Conservation (phyloP, 768 basidiomycete genomes). For the Lactarius pseudohatsudake region DNA sequence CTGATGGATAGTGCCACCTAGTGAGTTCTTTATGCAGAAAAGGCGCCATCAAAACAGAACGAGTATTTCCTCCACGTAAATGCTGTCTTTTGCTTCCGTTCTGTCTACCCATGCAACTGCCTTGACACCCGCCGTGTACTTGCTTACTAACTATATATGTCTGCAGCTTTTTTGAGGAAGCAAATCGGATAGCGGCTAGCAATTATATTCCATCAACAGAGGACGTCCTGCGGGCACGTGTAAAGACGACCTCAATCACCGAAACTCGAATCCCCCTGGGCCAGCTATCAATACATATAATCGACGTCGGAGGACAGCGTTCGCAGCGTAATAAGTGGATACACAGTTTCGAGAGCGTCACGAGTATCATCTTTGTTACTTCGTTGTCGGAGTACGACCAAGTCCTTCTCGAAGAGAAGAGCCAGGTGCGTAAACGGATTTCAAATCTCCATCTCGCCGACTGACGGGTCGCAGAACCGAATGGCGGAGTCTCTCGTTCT, state of each 20-base stretch:
- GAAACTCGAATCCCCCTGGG: slow-evolving; percentile 84
- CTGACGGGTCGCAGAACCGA: slow-evolving; percentile 51
- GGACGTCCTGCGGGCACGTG: slow-evolving; percentile 82
- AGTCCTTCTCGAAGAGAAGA: slow-evolving; percentile 66
- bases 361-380: slow-evolving; percentile 74
- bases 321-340: slow-evolving; percentile 63
- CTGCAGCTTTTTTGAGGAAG: slow-evolving; percentile 79
- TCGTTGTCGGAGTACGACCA: slow-evolving; percentile 77
- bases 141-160: not conserved
- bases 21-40: too few relatives aligned
- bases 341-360: slow-evolving; percentile 70
- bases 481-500: slow-evolving; percentile 73
- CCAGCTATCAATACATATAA: slow-evolving; percentile 60
- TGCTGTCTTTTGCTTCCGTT: not conserved
- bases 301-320: slow-evolving; percentile 70
- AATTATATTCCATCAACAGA: slow-evolving; percentile 84
- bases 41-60: too few relatives aligned
- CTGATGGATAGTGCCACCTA: slow-evolving; percentile 94
- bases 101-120: not conserved
- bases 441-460: not conserved
- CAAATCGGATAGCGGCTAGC: slow-evolving; percentile 74
- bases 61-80: too few relatives aligned
- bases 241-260: slow-evolving; percentile 86
- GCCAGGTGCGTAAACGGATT: slow-evolving; percentile 45
- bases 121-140: not conserved